Evolutionary conservation across 169 alveolate genomes (phyloP).

Genomic region (Toxoplasma gondii): DNA sequence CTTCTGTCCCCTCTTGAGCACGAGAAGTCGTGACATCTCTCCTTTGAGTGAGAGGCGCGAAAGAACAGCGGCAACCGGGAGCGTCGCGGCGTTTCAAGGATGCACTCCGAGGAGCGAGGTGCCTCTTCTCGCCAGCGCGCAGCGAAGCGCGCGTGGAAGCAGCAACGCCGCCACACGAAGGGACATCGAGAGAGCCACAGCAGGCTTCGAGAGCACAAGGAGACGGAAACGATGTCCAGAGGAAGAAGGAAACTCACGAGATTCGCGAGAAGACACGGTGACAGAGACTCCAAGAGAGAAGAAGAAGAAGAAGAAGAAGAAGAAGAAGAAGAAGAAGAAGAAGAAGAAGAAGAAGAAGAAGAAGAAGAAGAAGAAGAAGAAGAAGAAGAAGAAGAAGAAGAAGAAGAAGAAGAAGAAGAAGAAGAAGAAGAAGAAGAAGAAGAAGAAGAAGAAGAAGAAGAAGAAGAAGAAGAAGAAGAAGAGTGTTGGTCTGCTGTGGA

Average conservation of each 20-base stretch:
- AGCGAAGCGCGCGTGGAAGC: slow-evolving; percentile 7
- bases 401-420: neutral
- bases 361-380: neutral
- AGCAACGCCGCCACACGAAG: neutral
- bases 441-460: neutral
- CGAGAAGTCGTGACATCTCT: too few relatives aligned
- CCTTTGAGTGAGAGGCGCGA: too few relatives aligned
- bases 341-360: neutral
- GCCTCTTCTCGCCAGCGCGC: neutral
- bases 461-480: neutral
- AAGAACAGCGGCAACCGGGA: too few relatives aligned
- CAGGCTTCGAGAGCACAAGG: neutral
- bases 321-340: neutral
- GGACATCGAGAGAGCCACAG: neutral
- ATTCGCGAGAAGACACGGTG: neutral
- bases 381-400: neutral
- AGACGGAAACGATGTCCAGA: neutral
- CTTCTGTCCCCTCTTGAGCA: too few relatives aligned
- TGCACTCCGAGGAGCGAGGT: neutral
- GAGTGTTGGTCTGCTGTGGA: too few relatives aligned
- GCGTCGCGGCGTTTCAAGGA: too few relatives aligned
- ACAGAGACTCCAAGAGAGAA: neutral
- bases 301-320: neutral
- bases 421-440: neutral
- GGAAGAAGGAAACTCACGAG: neutral